phyloP scores from a whole-genome alignment of 2,329 filamentous ascomycete species.

The Talaromyces sp. region DNA sequence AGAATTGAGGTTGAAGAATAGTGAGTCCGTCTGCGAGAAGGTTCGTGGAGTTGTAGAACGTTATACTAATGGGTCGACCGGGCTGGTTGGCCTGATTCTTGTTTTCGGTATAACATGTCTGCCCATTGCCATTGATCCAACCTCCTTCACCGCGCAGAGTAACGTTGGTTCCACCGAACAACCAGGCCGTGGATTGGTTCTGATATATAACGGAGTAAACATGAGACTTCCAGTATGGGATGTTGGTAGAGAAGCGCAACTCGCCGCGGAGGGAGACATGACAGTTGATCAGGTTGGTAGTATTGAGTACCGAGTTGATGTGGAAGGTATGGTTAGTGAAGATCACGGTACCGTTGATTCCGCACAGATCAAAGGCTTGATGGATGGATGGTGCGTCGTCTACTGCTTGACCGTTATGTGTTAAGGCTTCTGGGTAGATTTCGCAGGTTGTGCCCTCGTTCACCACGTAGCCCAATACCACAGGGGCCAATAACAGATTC shows the following conservation, averaged over 20 bases:
- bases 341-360: conserved; percentile 24
- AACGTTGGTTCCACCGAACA: conserved; percentile 51
- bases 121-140: conserved; percentile 52
- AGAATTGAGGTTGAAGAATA: conserved; percentile 49
- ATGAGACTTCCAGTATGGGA: conserved; percentile 50
- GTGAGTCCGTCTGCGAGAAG: conserved; percentile 45
- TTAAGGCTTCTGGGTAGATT: conserved; percentile 22
- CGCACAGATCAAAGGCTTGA: conserved; percentile 27
- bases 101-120: conserved; percentile 55
- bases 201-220: conserved; percentile 52
- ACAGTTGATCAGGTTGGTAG: conserved; percentile 24
- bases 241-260: conserved; percentile 40
- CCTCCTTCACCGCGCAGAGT: conserved; percentile 49
- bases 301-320: conserved; percentile 22
- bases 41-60: conserved; percentile 47
- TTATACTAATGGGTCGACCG: conserved; percentile 50
- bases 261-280: conserved; percentile 25
- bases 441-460: conserved; percentile 18
- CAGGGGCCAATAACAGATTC: neutral
- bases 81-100: conserved; percentile 43
- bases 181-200: conserved; percentile 52
- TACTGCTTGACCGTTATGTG: conserved; percentile 17
- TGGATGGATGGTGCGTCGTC: conserved; percentile 23
- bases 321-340: conserved; percentile 24
- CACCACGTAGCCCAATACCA: conserved; percentile 17